Conservation (phyloP, 352 stramenopile species). For the Thalassiosira sp. region DNA sequence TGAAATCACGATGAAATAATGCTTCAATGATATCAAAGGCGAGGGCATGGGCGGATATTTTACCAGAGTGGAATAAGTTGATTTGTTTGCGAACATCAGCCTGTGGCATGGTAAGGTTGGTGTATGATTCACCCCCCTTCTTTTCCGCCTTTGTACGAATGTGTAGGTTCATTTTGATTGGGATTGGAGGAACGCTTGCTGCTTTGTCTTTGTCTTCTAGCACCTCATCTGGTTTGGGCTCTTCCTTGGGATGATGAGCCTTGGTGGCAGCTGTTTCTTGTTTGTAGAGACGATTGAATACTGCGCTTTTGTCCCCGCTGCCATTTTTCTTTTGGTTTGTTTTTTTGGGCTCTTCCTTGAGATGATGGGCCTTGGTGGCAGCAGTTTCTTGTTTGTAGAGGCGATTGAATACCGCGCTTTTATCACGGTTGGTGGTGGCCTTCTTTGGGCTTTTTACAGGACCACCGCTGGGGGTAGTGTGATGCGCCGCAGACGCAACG, state of each 20-base stretch:
- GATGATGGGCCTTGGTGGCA: conserved; percentile 20
- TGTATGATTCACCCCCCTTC: conserved; percentile 12
- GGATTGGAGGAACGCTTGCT: not conserved
- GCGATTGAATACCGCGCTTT: conserved; percentile 10
- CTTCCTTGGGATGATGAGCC: conserved; percentile 11
- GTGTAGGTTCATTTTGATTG: conserved; percentile 18
- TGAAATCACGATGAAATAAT: conserved; percentile 40
- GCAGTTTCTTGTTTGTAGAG: conserved; percentile 30
- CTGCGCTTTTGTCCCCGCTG: not conserved
- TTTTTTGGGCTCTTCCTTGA: conserved; percentile 4
- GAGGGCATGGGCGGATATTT: conserved; percentile 8
- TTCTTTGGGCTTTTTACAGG: conserved; percentile 2
- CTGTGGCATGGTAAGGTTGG: conserved; percentile 3
- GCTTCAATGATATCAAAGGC: conserved; percentile 29
- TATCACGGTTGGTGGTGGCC: not conserved
- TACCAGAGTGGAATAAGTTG: conserved; percentile 16
- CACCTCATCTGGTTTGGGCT: not conserved
- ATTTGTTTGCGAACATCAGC: conserved; percentile 18
- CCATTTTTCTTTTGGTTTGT: too few relatives aligned
- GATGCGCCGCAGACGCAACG: conserved; percentile 25
- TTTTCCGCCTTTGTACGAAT: conserved; percentile 13
- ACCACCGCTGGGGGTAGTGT: too few relatives aligned
- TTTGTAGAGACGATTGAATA: conserved; percentile 26
- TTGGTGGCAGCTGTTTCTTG: conserved; percentile 27
- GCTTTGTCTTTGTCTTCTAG: not conserved